phyloP scores from a whole-genome alignment of 2,329 filamentous ascomycete genomes.

The Curvularia sp. region DNA sequence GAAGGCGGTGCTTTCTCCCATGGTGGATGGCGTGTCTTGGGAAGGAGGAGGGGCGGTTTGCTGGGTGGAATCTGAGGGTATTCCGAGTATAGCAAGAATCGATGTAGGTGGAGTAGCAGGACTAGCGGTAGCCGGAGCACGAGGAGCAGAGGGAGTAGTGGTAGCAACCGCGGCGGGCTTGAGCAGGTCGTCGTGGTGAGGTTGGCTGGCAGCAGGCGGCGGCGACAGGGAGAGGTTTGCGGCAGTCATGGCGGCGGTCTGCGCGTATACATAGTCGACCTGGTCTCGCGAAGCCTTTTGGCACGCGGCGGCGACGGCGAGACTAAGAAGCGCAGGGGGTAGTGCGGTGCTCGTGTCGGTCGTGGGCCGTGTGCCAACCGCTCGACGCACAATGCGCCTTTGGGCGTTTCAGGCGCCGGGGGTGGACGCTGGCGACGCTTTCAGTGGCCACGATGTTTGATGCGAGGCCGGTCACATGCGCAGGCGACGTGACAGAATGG shows the following conservation, averaged over 20 bases:
- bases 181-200: slow-evolving; percentile 10
- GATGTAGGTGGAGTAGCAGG: slow-evolving; percentile 6
- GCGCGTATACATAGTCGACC: slow-evolving; percentile 40
- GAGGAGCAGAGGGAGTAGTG: background rate
- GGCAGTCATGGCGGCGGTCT: slow-evolving; percentile 39
- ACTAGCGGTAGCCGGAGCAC: slow-evolving; percentile 4
- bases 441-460: slow-evolving; percentile 40
- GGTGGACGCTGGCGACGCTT: slow-evolving; percentile 24
- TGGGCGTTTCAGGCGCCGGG: slow-evolving; percentile 46
- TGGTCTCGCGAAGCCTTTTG: slow-evolving; percentile 5
- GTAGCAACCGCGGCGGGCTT: slow-evolving; percentile 3
- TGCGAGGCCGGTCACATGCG: slow-evolving; percentile 23
- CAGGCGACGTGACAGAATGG: slow-evolving; percentile 37
- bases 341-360: slow-evolving; percentile 27
- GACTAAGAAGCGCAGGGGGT: slow-evolving; percentile 23
- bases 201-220: slow-evolving; percentile 20
- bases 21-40: slow-evolving; percentile 22
- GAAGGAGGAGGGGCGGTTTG: background rate
- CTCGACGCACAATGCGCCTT: slow-evolving; percentile 41
- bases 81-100: background rate
- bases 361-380: slow-evolving; percentile 28
- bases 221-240: slow-evolving; percentile 25
- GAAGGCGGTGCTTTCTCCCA: slow-evolving; percentile 33
- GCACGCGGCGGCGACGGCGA: slow-evolving; percentile 24
- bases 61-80: background rate